phyloP scores from a whole-genome alignment of 805 yeast genomes.

The Metahyphopichia silvanorum region DNA sequence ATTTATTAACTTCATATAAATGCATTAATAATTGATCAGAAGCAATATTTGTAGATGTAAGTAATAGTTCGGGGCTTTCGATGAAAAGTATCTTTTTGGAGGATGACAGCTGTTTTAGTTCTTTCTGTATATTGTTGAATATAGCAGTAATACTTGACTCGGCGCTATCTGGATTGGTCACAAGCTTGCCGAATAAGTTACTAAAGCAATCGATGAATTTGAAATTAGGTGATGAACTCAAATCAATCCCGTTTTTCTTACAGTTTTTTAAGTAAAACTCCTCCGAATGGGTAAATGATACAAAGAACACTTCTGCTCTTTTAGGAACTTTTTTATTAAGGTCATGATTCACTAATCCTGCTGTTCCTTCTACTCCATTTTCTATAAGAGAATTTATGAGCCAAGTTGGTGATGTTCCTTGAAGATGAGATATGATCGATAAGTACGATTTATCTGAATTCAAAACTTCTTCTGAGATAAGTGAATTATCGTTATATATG shows the following conservation, averaged over 20 bases:
- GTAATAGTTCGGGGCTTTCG: slow-evolving; percentile 47
- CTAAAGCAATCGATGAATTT: slow-evolving; percentile 46
- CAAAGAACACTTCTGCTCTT: slow-evolving; percentile 29
- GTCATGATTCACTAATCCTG: slow-evolving; percentile 35
- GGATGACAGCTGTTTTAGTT: slow-evolving; percentile 5
- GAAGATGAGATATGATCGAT: slow-evolving; percentile 29
- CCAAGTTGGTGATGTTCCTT: slow-evolving; percentile 66
- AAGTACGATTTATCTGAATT: slow-evolving; percentile 13
- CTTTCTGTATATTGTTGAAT: slow-evolving; percentile 14
- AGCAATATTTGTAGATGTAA: slow-evolving; percentile 38
- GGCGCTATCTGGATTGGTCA: slow-evolving; percentile 19
- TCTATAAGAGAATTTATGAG: slow-evolving; percentile 54
- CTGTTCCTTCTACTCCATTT: slow-evolving; percentile 46
- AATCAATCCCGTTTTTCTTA: slow-evolving; percentile 38
- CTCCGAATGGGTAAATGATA: slow-evolving; percentile 31
- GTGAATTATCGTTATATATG: slow-evolving; percentile 49
- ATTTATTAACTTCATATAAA: slow-evolving; percentile 28
- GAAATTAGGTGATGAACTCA: slow-evolving; percentile 22
- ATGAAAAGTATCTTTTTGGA: slow-evolving; percentile 30
- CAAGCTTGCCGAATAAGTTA: slow-evolving; percentile 37
- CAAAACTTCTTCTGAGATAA: slow-evolving; percentile 28
- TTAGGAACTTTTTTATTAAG: slow-evolving; percentile 11
- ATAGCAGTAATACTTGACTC: slow-evolving; percentile 9
- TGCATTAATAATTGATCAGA: slow-evolving; percentile 32
- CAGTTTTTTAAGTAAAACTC: slow-evolving; percentile 33